These are phyloP conservation scores for Agrocybe praecox DNA, from an alignment of 768 basidiomycete genomes.

Conservation along the genomic window DNA sequence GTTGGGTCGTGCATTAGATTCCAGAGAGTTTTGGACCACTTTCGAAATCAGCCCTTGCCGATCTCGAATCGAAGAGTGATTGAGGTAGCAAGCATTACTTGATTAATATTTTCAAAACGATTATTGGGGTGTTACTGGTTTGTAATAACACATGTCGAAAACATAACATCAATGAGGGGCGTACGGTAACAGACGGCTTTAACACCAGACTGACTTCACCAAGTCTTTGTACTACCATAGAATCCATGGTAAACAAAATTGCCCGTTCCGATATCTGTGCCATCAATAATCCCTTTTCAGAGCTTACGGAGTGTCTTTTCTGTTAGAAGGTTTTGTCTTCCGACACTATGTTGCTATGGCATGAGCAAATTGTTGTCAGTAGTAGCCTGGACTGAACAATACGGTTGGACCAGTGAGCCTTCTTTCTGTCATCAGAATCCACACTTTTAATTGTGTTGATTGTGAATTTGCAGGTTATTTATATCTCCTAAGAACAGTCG, in stretches of 20 bases:
- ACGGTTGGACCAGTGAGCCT: not conserved
- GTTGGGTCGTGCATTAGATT: slow-evolving; percentile 58
- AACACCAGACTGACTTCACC: no score
- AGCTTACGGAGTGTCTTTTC: no score
- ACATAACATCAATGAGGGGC: no score
- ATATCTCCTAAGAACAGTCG: not conserved
- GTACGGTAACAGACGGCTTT: no score
- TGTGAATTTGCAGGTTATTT: not conserved
- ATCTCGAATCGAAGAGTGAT: slow-evolving; percentile 30
- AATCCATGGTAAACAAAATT: no score
- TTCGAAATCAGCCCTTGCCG: slow-evolving; percentile 46
- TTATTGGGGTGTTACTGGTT: not conserved
- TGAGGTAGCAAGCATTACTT: not conserved
- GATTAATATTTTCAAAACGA: not conserved
- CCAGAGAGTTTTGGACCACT: slow-evolving; percentile 60
- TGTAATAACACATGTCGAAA: not conserved
- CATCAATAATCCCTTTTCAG: no score
- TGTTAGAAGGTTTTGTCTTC: no score
- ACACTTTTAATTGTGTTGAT: not conserved
- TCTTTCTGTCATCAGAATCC: not conserved
- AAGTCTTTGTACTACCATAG: no score
- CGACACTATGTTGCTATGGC: no score
- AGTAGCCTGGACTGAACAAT: not conserved
- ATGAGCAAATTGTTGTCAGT: no score
- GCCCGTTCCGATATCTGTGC: no score